Evolutionary conservation across 2,329 filamentous ascomycete species (phyloP).

Genomic region (Hypocrella siamensis): DNA sequence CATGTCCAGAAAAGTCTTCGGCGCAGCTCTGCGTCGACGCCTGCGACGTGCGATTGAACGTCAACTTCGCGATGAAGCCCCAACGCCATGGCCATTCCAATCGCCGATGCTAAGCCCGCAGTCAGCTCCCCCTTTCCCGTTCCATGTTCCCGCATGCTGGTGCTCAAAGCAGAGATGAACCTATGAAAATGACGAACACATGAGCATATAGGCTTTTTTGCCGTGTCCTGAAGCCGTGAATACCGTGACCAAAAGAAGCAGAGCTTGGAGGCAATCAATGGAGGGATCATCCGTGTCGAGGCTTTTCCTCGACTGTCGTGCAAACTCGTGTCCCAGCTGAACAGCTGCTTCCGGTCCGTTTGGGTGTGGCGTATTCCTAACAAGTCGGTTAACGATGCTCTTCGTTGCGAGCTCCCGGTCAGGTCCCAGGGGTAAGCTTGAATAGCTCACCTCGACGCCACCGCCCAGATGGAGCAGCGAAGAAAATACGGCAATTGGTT

Average conservation of each 20-base stretch:
- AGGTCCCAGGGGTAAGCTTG: no score
- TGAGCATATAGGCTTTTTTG: conserved; percentile 75
- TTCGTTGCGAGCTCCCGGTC: no score
- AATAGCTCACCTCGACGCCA: conserved; percentile 41
- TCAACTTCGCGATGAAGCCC: conserved; percentile 68
- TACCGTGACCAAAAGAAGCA: conserved; percentile 59
- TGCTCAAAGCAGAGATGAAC: no score
- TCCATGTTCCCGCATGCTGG: no score
- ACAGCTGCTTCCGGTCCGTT: conserved; percentile 52
- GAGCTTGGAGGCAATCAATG: conserved; percentile 59
- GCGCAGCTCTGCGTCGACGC: conserved; percentile 58
- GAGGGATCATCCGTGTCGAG: conserved; percentile 71
- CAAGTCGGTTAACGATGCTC: no score
- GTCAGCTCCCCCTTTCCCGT: no score
- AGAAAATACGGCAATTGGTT: conserved; percentile 46
- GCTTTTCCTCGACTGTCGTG: conserved; percentile 49
- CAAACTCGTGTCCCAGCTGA: conserved; percentile 56
- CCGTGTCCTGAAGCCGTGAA: conserved; percentile 66
- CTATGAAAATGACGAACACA: conserved; percentile 37
- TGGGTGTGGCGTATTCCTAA: conserved; percentile 50
- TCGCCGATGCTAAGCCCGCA: conserved; percentile 15
- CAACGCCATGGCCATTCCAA: conserved; percentile 71
- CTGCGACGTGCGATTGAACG: conserved; percentile 40
- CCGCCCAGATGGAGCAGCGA: conserved; percentile 41
- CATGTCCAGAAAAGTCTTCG: conserved; percentile 80